phyloP scores from a whole-genome alignment of 768 basidiomycete genomes.

The Kwoniella heveanensis region DNA sequence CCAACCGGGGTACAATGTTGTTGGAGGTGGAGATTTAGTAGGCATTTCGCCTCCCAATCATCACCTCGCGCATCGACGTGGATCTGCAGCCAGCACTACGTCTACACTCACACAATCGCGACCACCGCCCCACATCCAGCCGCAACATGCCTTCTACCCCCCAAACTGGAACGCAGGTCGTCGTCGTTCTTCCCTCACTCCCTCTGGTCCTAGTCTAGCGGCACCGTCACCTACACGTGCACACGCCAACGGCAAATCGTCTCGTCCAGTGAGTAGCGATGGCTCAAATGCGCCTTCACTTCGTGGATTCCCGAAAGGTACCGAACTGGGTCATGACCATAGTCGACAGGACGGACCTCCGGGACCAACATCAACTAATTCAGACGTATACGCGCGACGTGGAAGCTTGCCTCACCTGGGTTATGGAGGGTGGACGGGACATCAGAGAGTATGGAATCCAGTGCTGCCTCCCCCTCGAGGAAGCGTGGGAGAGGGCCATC shows the following conservation, averaged over 20 bases:
- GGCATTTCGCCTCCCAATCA: not conserved
- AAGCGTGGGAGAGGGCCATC: slow-evolving; percentile 35
- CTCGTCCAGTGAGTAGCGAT: slow-evolving; percentile 36
- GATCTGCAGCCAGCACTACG: slow-evolving; percentile 34
- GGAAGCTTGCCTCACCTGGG: slow-evolving; percentile 46
- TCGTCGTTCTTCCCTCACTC: slow-evolving; percentile 49
- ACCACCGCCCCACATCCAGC: slow-evolving; percentile 17
- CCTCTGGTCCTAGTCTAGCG: slow-evolving; percentile 37
- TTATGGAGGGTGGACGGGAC: slow-evolving; percentile 33
- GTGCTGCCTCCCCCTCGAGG: slow-evolving; percentile 37
- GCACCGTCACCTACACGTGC: slow-evolving; percentile 46
- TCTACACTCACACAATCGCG: slow-evolving; percentile 45
- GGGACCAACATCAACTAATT: not conserved
- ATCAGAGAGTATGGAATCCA: slow-evolving; percentile 37
- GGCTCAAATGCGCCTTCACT: slow-evolving; percentile 13
- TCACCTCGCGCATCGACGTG: slow-evolving; percentile 19
- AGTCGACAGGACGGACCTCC: not conserved
- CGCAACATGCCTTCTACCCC: slow-evolving; percentile 16
- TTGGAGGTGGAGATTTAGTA: not conserved
- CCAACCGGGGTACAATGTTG: slow-evolving; percentile 4
- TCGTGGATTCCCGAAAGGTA: not conserved
- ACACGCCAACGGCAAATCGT: slow-evolving; percentile 31
- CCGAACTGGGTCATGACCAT: not conserved
- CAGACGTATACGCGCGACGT: slow-evolving; percentile 27
- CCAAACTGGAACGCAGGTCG: slow-evolving; percentile 19